A percentile compares a stretch with the other conserved stretches of the same genome.
phyloP scores from a whole-genome alignment of 805 yeast genomes.

The Yueomyces sp. region DNA sequence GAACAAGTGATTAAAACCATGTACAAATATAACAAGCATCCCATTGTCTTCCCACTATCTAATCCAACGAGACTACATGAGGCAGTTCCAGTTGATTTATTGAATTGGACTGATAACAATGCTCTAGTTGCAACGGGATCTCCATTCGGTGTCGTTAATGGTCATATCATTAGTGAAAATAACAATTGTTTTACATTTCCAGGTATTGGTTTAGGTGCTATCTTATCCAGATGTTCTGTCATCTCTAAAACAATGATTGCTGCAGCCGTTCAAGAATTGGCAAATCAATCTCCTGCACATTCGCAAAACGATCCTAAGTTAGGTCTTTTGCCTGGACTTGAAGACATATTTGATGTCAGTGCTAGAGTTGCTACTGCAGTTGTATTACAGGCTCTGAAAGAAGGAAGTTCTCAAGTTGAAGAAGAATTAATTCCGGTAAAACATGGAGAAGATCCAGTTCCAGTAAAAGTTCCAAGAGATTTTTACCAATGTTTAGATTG shows the following conservation, averaged over 20 bases:
- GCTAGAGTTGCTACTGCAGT: slow-evolving; percentile 92
- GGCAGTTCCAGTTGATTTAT: slow-evolving; percentile 81
- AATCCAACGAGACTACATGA: slow-evolving; percentile 94
- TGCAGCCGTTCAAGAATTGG: slow-evolving; percentile 89
- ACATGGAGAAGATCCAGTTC: slow-evolving; percentile 25
- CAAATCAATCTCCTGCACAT: slow-evolving; percentile 63
- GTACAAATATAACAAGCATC: slow-evolving; percentile 77
- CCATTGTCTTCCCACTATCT: slow-evolving; percentile 89
- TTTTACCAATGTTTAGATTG: slow-evolving; percentile 69
- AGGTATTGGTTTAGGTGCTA: slow-evolving; percentile 95
- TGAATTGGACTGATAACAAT: slow-evolving; percentile 83
- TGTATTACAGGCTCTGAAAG: slow-evolving; percentile 72
- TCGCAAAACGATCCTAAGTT: slow-evolving; percentile 30
- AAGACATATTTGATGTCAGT: slow-evolving; percentile 75
- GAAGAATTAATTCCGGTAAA: slow-evolving; percentile 36
- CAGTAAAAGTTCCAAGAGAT: slow-evolving; percentile 65
- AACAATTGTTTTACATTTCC: slow-evolving; percentile 97
- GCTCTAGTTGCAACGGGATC: slow-evolving; percentile 96
- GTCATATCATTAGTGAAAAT: slow-evolving; percentile 82
- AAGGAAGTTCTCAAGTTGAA: slow-evolving; percentile 74
- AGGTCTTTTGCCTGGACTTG: slow-evolving; percentile 68
- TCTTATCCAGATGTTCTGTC: slow-evolving; percentile 66
- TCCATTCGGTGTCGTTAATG: slow-evolving; percentile 87
- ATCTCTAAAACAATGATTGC: slow-evolving; percentile 87
- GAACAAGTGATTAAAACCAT: slow-evolving; percentile 74